Evolutionary conservation across 2,329 filamentous ascomycete genomes (phyloP).

Genomic region (Trichophyton schoenleinii): DNA sequence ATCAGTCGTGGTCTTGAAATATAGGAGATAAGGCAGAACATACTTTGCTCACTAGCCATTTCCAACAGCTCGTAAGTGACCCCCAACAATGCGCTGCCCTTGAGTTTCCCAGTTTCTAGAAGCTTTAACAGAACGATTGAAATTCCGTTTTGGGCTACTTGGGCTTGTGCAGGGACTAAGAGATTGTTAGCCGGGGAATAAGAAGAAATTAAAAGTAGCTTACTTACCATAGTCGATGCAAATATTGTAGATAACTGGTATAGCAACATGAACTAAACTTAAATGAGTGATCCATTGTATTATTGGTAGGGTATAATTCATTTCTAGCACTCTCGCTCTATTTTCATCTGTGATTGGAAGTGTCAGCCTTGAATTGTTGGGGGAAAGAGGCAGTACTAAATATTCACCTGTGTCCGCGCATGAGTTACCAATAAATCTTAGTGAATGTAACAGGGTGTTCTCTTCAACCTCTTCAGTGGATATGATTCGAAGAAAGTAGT

Average conservation of each 20-base stretch:
- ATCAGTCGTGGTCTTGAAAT: neutral
- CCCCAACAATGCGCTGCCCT: constrained; percentile 23
- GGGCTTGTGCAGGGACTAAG: constrained; percentile 28
- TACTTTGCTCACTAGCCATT: constrained; percentile 29
- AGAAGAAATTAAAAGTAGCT: neutral
- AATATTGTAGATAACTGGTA: constrained; percentile 36
- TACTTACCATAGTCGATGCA: constrained; percentile 33
- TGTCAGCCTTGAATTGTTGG: neutral
- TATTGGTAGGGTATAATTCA: constrained; percentile 28
- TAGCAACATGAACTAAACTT: constrained; percentile 27
- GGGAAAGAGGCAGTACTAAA: neutral
- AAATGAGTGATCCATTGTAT: constrained; percentile 25
- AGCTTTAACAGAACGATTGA: constrained; percentile 28
- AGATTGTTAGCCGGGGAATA: neutral
- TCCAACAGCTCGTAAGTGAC: constrained; percentile 32
- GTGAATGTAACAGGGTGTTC: constrained; percentile 27
- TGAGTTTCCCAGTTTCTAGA: constrained; percentile 22
- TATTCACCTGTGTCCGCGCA: constrained; percentile 33
- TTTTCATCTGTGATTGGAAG: constrained; percentile 27
- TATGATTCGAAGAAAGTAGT: constrained; percentile 31
- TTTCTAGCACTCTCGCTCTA: constrained; percentile 27
- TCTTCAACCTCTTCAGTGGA: constrained; percentile 21
- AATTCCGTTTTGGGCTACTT: constrained; percentile 25
- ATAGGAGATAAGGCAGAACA: neutral
- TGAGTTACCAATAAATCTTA: constrained; percentile 34